phyloP scores from a whole-genome alignment of 2,329 filamentous ascomycete species.

The Elsinoe arachidis region DNA sequence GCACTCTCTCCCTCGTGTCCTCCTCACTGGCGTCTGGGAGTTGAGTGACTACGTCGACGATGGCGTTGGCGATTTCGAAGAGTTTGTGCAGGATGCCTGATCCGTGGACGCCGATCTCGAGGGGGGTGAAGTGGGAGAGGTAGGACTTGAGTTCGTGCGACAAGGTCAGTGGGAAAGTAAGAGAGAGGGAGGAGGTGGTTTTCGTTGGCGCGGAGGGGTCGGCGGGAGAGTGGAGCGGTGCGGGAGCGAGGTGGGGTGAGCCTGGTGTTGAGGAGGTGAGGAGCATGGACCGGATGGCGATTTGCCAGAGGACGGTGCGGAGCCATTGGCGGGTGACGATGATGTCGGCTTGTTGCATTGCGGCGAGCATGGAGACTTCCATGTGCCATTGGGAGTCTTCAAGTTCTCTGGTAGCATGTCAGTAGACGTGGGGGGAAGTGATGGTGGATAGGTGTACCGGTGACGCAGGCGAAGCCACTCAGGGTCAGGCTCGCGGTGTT shows the following conservation, averaged over 20 bases:
- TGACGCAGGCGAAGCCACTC: conserved; percentile 3
- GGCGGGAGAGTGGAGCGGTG: conserved; percentile 12
- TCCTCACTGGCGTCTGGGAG: conserved; percentile 40
- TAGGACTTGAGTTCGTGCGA: conserved; percentile 37
- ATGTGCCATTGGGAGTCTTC: conserved; percentile 38
- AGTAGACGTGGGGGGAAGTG: conserved; percentile 9
- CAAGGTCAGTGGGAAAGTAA: conserved; percentile 38
- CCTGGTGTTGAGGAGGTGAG: conserved; percentile 31
- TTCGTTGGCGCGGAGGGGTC: no score
- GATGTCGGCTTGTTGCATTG: conserved; percentile 42
- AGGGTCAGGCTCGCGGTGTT: conserved; percentile 22
- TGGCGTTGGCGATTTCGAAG: conserved; percentile 52
- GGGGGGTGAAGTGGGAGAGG: conserved; percentile 33
- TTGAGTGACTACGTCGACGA: conserved; percentile 49
- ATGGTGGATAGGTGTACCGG: background rate
- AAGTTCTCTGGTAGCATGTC: conserved; percentile 29
- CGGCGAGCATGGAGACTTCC: conserved; percentile 27
- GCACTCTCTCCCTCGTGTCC: conserved; percentile 41
- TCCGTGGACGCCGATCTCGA: conserved; percentile 48
- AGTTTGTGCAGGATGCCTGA: conserved; percentile 51
- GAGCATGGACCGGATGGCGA: conserved; percentile 39
- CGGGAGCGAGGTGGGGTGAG: background rate
- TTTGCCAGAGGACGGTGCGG: conserved; percentile 41
- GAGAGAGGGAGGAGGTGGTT: conserved; percentile 26
- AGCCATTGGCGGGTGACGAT: conserved; percentile 44